Conservation (phyloP, 2,329 filamentous ascomycete genomes). For the Helminthosporium solani region DNA sequence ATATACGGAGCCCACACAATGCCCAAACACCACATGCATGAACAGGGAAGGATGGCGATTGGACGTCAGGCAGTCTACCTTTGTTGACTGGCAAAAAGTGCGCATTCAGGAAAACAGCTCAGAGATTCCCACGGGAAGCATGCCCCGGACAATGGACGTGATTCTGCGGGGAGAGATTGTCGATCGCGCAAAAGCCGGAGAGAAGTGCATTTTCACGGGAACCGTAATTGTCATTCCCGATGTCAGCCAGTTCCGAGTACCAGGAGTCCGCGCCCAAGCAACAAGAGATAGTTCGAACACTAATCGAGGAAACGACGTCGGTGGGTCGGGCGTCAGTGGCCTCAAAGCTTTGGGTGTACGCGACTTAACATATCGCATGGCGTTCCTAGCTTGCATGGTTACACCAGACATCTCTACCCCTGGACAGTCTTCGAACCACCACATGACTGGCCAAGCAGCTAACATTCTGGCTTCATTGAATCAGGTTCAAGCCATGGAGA, state of each 20-base stretch:
- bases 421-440: conserved; percentile 70
- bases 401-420: conserved; percentile 81
- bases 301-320: conserved; percentile 72
- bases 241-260: conserved; percentile 89
- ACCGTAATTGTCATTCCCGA: conserved; percentile 95
- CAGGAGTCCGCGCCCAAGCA: conserved; percentile 79
- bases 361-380: conserved; percentile 90
- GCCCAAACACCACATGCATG: conserved; percentile 81
- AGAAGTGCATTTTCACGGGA: conserved; percentile 97
- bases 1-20: conserved; percentile 95
- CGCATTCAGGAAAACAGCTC: conserved; percentile 98
- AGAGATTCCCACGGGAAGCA: conserved; percentile 96
- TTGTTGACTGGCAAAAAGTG: conserved; percentile 99
- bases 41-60: conserved; percentile 93
- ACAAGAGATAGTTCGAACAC: conserved; percentile 78
- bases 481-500: conserved; percentile 67
- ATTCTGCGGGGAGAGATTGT: conserved; percentile 97
- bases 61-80: conserved; percentile 96
- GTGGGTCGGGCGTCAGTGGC: conserved; percentile 80
- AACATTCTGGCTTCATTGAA: conserved; percentile 86
- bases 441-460: conserved; percentile 69
- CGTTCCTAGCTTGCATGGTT: conserved; percentile 97
- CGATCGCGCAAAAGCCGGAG: conserved; percentile 92
- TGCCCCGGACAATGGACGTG: conserved; percentile 97
- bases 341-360: conserved; percentile 91